Percentiles rank a stretch among this genome's conserved stretches.
These are phyloP conservation scores for Colletotrichum sublineola DNA, from an alignment of 2,329 filamentous ascomycete species.

Conservation along the genomic window DNA sequence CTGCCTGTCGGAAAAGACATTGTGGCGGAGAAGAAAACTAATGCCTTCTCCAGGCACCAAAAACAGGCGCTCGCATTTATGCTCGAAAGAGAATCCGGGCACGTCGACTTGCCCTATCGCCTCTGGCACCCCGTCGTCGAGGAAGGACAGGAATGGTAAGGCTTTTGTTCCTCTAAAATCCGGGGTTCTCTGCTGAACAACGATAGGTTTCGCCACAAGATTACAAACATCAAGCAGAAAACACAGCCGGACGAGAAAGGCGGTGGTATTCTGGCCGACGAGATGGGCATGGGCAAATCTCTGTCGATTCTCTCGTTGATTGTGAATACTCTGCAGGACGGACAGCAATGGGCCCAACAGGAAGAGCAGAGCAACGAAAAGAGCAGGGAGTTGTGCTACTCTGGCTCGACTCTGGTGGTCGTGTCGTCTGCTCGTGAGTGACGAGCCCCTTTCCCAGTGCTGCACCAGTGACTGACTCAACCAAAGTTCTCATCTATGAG, in stretches of 20 bases:
- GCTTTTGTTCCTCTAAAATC: not conserved
- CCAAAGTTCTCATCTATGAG: constrained; percentile 54
- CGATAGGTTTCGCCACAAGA: constrained; percentile 53
- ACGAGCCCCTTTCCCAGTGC: not conserved
- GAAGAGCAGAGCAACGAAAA: constrained; percentile 41
- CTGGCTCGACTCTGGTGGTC: constrained; percentile 59
- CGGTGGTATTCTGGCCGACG: constrained; percentile 68
- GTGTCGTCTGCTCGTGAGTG: constrained; percentile 58
- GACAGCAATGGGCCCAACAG: constrained; percentile 51
- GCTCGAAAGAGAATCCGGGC: constrained; percentile 54
- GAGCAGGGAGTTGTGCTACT: constrained; percentile 43
- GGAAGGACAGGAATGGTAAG: constrained; percentile 48
- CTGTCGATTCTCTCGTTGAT: constrained; percentile 65
- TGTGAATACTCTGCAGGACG: constrained; percentile 55
- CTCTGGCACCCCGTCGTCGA: constrained; percentile 50
- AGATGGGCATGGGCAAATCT: constrained; percentile 73
- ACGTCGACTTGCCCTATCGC: constrained; percentile 47
- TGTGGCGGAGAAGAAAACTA: accelerated
- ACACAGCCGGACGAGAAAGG: constrained; percentile 50
- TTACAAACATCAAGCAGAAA: constrained; percentile 54
- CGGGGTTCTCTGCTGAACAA: not conserved
- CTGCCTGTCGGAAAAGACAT: not conserved
- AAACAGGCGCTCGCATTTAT: constrained; percentile 55
- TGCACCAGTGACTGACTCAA: constrained; percentile 31
- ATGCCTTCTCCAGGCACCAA: constrained; percentile 52